Evolutionary conservation across 805 yeast genomes (phyloP).

Genomic region (Candida yuanshanica): DNA sequence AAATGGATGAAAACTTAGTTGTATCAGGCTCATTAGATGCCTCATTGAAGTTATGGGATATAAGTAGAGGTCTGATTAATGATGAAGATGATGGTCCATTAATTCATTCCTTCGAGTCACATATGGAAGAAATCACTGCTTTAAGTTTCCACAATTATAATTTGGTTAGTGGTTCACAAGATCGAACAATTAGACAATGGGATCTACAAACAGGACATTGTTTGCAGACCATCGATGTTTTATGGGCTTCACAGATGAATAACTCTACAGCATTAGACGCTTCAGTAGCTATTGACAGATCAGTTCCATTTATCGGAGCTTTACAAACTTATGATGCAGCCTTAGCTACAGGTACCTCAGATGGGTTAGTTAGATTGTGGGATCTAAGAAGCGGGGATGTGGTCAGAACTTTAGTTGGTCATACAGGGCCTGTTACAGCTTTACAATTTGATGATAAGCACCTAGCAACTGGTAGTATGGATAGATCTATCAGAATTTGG

Average conservation of each 20-base stretch:
- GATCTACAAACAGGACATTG: constrained; percentile 62
- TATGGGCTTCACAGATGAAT: constrained; percentile 45
- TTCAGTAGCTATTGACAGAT: constrained; percentile 9
- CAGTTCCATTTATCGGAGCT: constrained; percentile 50
- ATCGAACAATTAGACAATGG: constrained; percentile 72
- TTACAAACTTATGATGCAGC: constrained; percentile 73
- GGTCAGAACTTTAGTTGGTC: constrained; percentile 56
- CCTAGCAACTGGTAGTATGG: constrained; percentile 58
- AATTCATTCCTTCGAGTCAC: constrained; percentile 52
- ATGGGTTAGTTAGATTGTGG: constrained; percentile 72
- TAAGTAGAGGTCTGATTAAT: constrained; percentile 23
- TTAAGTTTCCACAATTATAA: constrained; percentile 46
- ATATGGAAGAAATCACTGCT: constrained; percentile 62
- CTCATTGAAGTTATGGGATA: constrained; percentile 56
- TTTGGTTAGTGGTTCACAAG: constrained; percentile 67
- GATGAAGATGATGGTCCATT: constrained; percentile 28
- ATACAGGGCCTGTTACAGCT: constrained; percentile 62
- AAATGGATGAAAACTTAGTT: constrained; percentile 44
- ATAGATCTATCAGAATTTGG: constrained; percentile 64
- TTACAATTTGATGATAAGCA: constrained; percentile 64
- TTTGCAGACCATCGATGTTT: constrained; percentile 62
- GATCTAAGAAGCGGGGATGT: constrained; percentile 68
- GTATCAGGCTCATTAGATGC: constrained; percentile 63
- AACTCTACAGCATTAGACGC: constrained; percentile 12
- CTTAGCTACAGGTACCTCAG: constrained; percentile 71